These are phyloP conservation scores for Tulasnella sp. DNA, from an alignment of 768 basidiomycete species.

Conservation along the genomic window DNA sequence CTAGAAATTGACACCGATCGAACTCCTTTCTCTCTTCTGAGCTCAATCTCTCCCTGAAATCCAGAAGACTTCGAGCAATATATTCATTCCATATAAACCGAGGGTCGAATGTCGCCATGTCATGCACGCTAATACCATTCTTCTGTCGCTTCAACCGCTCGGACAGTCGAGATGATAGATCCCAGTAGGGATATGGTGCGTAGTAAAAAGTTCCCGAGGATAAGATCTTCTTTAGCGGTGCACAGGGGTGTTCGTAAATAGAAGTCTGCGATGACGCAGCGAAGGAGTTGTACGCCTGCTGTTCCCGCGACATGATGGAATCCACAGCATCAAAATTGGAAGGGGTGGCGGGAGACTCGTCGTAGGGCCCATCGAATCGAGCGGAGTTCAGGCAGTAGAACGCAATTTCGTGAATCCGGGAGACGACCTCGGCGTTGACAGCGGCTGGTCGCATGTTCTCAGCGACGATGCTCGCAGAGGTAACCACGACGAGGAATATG, in stretches of 20 bases:
- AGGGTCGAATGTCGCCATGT: slow-evolving; percentile 58
- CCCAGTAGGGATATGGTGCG: slow-evolving; percentile 72
- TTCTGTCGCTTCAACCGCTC: slow-evolving; percentile 50
- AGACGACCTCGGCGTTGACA: slow-evolving; percentile 49
- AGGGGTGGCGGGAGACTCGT: slow-evolving; percentile 43
- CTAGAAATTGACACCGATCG: slow-evolving; percentile 76
- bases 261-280: slow-evolving; percentile 32
- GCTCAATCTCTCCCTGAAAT: slow-evolving; percentile 75
- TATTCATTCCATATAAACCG: slow-evolving; percentile 95
- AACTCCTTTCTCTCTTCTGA: slow-evolving; percentile 55
- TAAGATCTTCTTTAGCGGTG: slow-evolving; percentile 80
- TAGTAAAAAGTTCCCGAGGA: slow-evolving; percentile 92
- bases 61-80: slow-evolving; percentile 73
- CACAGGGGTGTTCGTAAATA: slow-evolving; percentile 79
- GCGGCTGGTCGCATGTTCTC: slow-evolving; percentile 57
- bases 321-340: slow-evolving; percentile 38
- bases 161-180: slow-evolving; percentile 73
- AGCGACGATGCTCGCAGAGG: slow-evolving; percentile 53
- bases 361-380: slow-evolving; percentile 59
- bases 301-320: slow-evolving; percentile 27
- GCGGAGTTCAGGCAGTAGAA: slow-evolving; percentile 82
- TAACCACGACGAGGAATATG: slow-evolving; percentile 75
- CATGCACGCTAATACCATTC: slow-evolving; percentile 27
- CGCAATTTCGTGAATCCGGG: slow-evolving; percentile 75
- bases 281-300: slow-evolving; percentile 36